These are phyloP conservation scores for Pythium grandisporangium DNA, from an alignment of 352 stramenopile genomes.

Conservation along the genomic window DNA sequence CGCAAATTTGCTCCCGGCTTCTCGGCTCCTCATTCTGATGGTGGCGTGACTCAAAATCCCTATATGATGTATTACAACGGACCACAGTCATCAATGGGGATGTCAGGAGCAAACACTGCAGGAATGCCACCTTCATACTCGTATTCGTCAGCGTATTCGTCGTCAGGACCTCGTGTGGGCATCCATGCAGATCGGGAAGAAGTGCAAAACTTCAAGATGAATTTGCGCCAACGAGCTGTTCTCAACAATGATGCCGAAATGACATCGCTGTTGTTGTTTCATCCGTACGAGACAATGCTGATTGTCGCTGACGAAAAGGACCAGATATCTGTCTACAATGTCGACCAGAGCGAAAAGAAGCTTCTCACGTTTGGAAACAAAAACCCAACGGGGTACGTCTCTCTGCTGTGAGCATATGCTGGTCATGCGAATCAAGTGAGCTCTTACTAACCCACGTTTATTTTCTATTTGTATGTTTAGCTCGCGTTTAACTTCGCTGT, in stretches of 20 bases:
- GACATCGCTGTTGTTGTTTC: constrained; percentile 95
- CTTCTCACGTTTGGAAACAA: constrained; percentile 78
- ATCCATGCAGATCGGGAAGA: constrained; percentile 43
- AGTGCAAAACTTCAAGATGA: constrained; percentile 71
- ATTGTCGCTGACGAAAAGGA: constrained; percentile 94
- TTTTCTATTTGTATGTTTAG: constrained; percentile 18
- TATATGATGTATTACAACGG: neutral
- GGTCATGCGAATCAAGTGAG: neutral
- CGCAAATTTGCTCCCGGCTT: constrained; percentile 62
- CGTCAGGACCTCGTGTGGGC: constrained; percentile 8
- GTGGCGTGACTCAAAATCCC: neutral
- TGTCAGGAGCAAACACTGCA: too few relatives aligned
- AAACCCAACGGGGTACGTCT: constrained; percentile 68
- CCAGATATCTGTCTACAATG: constrained; percentile 94
- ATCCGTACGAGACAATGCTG: constrained; percentile 92
- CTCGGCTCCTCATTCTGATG: neutral
- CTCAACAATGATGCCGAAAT: constrained; percentile 91
- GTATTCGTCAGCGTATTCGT: neutral
- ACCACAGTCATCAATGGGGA: too few relatives aligned
- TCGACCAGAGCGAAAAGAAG: constrained; percentile 84
- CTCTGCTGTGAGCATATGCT: neutral
- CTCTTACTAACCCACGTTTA: neutral
- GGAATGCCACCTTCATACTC: too few relatives aligned
- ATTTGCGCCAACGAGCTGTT: constrained; percentile 86
- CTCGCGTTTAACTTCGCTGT: constrained; percentile 89